Base-by-base conservation (phyloP, 1,284 basidiomycete species). In the Apiotrichum akiyoshidainum region DNA sequence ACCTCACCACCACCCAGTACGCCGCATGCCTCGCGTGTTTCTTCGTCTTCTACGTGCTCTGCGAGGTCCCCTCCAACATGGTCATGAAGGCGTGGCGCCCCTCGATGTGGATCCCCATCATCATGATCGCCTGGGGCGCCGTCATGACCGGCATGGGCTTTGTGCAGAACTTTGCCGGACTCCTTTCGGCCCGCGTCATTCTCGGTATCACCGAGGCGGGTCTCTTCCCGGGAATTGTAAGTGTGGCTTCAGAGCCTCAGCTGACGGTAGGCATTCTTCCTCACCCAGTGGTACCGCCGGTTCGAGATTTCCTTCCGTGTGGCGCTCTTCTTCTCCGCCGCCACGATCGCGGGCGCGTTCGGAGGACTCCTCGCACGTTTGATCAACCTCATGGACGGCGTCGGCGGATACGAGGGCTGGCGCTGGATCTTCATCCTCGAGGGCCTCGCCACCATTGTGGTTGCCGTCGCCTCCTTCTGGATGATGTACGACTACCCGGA, bases 401-500 rank as follows among this genome's bases (percentile, higher is more conserved):
- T 69, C 10, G 68, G 64, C 13, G 69, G 68, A 5, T 69, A 70
- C 59, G 64, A 70, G 16, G 76, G 77, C 1, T 78, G 74, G 73
- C 56, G 64, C 49, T 88, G 87, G 87, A 87, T 89, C 70, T 88
- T 89, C 75, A 89, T 89, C 60, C 77, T 90, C 5, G 88, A 89
- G 73, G 88, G 88, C 5, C 78, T 89, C 39, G 79, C 79, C 19
- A 90, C 88, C 1, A 82, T 89, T 31, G 12, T 88, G 21, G 84
- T 85, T 2, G 87, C 86, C 2, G 68, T 76, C n/a, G 66, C 80
- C 5, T 87, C 87, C 4, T 90, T 85, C 79, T 89, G 83, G 83
- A 84, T 90, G 65, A 84, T 89, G 60, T 84, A 87, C 68, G 88
- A 90, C 73, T 90, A 90, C 77, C 88, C 88, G 5, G 87, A 89